Evolutionary conservation across 2,329 filamentous ascomycete species (phyloP).

Genomic region (Pyricularia grisea): DNA sequence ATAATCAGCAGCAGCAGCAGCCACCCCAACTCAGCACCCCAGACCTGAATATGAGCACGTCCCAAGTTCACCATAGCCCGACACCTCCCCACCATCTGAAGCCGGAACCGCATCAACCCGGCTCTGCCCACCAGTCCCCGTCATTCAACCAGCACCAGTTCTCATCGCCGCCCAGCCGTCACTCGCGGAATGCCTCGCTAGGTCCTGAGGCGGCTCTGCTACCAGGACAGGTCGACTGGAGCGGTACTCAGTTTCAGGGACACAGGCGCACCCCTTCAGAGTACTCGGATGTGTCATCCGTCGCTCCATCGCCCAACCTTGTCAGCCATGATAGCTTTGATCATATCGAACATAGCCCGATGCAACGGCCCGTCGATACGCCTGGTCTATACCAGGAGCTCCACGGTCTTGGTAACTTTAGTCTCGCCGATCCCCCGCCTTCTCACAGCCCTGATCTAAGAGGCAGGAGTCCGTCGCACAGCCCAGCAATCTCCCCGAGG

Average conservation of each 20-base stretch:
- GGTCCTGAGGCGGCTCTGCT: slow-evolving; percentile 49
- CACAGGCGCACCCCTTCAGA: slow-evolving; percentile 85
- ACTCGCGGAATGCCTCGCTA: slow-evolving; percentile 48
- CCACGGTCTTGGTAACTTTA: slow-evolving; percentile 70
- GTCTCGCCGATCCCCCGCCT: slow-evolving; percentile 58
- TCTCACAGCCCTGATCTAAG: slow-evolving; percentile 49
- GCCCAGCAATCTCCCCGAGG: slow-evolving; percentile 55
- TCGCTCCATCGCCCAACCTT: slow-evolving; percentile 68
- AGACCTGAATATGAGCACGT: slow-evolving; percentile 45
- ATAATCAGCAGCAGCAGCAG: slow-evolving; percentile 28
- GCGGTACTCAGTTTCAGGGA: slow-evolving; percentile 55
- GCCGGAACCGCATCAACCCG: slow-evolving; percentile 32
- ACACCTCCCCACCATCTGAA: slow-evolving; percentile 47
- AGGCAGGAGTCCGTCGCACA: slow-evolving; percentile 73
- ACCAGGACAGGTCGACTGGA: slow-evolving; percentile 46
- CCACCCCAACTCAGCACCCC: slow-evolving; percentile 26
- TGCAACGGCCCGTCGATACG: slow-evolving; percentile 65
- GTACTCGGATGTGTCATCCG: slow-evolving; percentile 82
- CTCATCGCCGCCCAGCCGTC: slow-evolving; percentile 34
- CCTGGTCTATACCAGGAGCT: slow-evolving; percentile 66
- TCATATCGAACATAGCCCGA: slow-evolving; percentile 61
- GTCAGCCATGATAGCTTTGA: slow-evolving; percentile 69
- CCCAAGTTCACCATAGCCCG: slow-evolving; percentile 45
- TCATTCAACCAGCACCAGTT: slow-evolving; percentile 48
- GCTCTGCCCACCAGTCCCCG: slow-evolving; percentile 46